A percentile compares a stretch with the other conserved stretches of the same genome.
Evolutionary conservation across 1,284 basidiomycete species (phyloP).

Genomic region (Ustilago trichophora): DNA sequence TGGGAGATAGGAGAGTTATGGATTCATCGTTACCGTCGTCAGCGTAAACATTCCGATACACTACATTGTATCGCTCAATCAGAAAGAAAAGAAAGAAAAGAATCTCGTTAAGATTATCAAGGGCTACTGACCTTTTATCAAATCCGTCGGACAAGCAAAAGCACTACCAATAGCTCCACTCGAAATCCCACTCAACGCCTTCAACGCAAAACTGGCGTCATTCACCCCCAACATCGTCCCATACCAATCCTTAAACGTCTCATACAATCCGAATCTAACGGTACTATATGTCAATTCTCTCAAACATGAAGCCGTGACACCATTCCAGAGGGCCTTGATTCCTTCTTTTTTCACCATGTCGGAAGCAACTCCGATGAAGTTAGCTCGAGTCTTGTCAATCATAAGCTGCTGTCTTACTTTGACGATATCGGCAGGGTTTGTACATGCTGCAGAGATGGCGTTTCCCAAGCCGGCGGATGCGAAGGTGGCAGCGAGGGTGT

Average conservation of each 20-base stretch:
- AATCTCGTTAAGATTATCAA: too few relatives aligned
- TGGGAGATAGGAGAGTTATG: too few relatives aligned
- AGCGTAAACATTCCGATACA: too few relatives aligned
- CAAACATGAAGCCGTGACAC: constrained; percentile 50
- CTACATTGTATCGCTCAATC: too few relatives aligned
- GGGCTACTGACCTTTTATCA: constrained; percentile 54
- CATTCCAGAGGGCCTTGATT: constrained; percentile 40
- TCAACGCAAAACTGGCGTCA: constrained; percentile 46
- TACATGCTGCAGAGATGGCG: constrained; percentile 47
- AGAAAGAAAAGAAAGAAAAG: too few relatives aligned
- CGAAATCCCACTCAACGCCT: constrained; percentile 51
- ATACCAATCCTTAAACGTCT: constrained; percentile 52
- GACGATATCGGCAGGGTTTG: constrained; percentile 55
- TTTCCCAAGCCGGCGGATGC: constrained; percentile 51
- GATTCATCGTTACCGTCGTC: too few relatives aligned
- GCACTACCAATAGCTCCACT: constrained; percentile 52
- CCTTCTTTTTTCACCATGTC: constrained; percentile 47
- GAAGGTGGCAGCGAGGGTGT: constrained; percentile 44
- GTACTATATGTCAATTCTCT: constrained; percentile 56
- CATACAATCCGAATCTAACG: constrained; percentile 54
- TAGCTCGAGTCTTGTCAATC: constrained; percentile 28
- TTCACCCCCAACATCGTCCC: constrained; percentile 12
- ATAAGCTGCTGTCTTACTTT: constrained; percentile 58
- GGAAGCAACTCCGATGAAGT: constrained; percentile 33
- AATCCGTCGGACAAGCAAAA: constrained; percentile 52